Evolutionary conservation across 192 early-diverging fungal genomes (phyloP).

Genomic region (Phycomyces blakesleeanus): DNA sequence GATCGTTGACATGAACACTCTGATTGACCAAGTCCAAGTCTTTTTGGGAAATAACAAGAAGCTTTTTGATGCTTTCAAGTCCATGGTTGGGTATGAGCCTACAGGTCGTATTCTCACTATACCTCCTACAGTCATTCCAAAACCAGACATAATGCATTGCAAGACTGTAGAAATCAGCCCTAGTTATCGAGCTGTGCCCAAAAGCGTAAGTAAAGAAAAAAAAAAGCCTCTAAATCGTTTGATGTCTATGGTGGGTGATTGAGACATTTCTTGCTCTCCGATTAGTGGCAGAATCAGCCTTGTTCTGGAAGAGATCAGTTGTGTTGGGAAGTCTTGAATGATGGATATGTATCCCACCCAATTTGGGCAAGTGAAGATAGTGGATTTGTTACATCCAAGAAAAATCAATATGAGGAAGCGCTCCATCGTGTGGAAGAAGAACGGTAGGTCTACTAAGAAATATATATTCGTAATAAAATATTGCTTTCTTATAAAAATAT

Average conservation of each 20-base stretch:
- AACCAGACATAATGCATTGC: slow-evolving; percentile 50
- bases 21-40: slow-evolving; percentile 80
- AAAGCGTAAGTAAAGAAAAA: slow-evolving; percentile 45
- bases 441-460: slow-evolving; percentile 35
- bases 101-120: slow-evolving; percentile 64
- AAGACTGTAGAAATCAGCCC: slow-evolving; percentile 49
- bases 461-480: too few relatives aligned
- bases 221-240: too few relatives aligned
- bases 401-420: slow-evolving; percentile 87
- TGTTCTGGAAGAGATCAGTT: slow-evolving; percentile 91
- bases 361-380: slow-evolving; percentile 84
- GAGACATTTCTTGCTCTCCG: not conserved
- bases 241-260: too few relatives aligned
- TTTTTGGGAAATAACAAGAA: slow-evolving; percentile 80
- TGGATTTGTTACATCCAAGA: slow-evolving; percentile 85
- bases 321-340: slow-evolving; percentile 90
- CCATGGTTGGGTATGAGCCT: slow-evolving; percentile 77
- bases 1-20: slow-evolving; percentile 77
- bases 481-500: too few relatives aligned
- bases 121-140: slow-evolving; percentile 49
- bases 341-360: slow-evolving; percentile 90
- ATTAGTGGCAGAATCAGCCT: slow-evolving; percentile 41
- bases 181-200: slow-evolving; percentile 70
- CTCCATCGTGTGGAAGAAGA: slow-evolving; percentile 95
- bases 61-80: slow-evolving; percentile 91